Percentiles rank a stretch among this genome's conserved stretches.
phyloP scores from a whole-genome alignment of 2,329 filamentous ascomycete genomes.

The Periconia digitata region DNA sequence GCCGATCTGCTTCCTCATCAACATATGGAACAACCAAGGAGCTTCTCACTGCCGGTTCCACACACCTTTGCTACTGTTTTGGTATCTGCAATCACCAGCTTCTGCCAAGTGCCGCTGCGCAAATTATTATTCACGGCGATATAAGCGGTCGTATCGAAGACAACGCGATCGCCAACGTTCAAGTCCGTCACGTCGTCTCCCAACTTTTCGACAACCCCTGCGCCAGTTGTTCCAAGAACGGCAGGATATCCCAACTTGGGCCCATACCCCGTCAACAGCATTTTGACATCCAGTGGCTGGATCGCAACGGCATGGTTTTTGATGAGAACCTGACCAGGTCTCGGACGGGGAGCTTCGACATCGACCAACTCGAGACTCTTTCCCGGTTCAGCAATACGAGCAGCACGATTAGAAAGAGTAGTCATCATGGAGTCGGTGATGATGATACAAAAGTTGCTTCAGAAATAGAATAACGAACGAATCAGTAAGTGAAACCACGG shows the following conservation, averaged over 20 bases:
- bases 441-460: background rate
- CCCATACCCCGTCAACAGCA: constrained; percentile 24
- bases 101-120: constrained; percentile 28
- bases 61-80: constrained; percentile 23
- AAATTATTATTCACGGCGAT: constrained; percentile 19
- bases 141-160: constrained; percentile 26
- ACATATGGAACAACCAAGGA: background rate
- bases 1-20: constrained; percentile 23
- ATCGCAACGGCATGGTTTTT: constrained; percentile 24
- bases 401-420: constrained; percentile 11
- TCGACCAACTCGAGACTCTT: constrained; percentile 14
- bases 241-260: constrained; percentile 17
- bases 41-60: too few species aligned
- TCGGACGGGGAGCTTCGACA: constrained; percentile 11
- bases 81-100: constrained; percentile 18
- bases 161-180: constrained; percentile 48
- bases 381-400: constrained; percentile 13
- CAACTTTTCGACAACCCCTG: constrained; percentile 49
- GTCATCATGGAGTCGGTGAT: background rate
- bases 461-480: background rate
- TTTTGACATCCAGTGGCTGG: constrained; percentile 29
- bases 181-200: constrained; percentile 47
- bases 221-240: constrained; percentile 24
- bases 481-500: background rate
- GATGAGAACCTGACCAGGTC: constrained; percentile 20